Evolutionary conservation across 306 rosid genomes (phyloP).

Genomic region (Cucurbita argyrosperma): DNA sequence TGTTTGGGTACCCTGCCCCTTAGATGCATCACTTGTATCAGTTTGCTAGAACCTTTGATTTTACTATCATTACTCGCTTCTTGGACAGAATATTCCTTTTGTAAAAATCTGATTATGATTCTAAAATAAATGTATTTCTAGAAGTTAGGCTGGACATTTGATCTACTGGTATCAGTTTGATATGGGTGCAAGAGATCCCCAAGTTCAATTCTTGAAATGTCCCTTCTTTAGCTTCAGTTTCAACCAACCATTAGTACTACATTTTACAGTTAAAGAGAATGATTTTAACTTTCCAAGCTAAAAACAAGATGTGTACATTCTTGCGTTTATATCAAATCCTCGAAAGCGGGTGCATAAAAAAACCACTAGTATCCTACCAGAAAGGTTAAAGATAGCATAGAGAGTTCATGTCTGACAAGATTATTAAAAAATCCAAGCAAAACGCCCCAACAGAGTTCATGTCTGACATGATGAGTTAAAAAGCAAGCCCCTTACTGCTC

Average conservation of each 20-base stretch:
- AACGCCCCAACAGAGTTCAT: background rate
- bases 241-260: background rate
- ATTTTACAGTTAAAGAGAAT: background rate
- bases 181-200: slow-evolving; percentile 48
- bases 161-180: slow-evolving; percentile 5
- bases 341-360: background rate
- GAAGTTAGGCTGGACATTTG: background rate
- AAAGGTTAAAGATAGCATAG: background rate
- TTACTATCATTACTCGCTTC: too few relatives aligned
- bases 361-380: background rate
- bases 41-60: too few relatives aligned
- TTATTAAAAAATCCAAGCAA: background rate
- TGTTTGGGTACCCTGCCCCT: background rate
- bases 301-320: background rate
- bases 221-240: slow-evolving; percentile 2
- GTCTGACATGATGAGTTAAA: background rate
- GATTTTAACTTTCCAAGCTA: background rate
- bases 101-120: background rate
- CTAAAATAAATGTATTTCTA: background rate
- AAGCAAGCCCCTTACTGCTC: background rate
- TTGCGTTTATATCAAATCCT: background rate
- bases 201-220: slow-evolving; percentile 36
- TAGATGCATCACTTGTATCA: background rate
- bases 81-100: background rate
- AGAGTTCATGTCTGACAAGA: background rate